Base-by-base conservation (phyloP, 805 yeast species). In the Ogataea henricii region DNA sequence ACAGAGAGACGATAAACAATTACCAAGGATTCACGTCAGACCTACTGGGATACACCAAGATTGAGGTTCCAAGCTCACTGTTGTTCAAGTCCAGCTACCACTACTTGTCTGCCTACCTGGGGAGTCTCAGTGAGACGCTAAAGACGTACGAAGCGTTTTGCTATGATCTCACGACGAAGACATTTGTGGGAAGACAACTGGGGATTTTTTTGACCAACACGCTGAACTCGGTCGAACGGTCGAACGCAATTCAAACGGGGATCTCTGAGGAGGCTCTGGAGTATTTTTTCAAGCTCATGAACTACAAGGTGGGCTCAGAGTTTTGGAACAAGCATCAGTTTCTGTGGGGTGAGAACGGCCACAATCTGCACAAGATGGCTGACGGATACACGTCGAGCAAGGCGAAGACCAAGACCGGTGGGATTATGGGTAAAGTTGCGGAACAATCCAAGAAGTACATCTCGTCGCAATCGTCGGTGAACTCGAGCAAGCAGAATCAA, bases 201-300 rank as follows among this genome's bases (percentile, higher is more conserved):
- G 85, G 84, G 7, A 73, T 73, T 0, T 76, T 78, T 48, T 52
- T 81, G 44, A 69, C 76, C 7, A 78, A 75, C 50, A 76, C 82
- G 0, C 72, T 77, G 51, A 79, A 77, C 51, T 73, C 79, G 32
- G 62, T 74, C 41, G 71, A 69, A 32, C 75, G 79, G 47, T 75
- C 81, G n/a, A 77, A 76, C 54, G 72, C 66, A 38, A 64, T 80
- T 9, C 73, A 77, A 35, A 70, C 71, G 43, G 66, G 74, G 18
- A 66, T 80, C 8, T 65, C 75, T 50, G 82, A 77, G 56, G 76
- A 73, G 55, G 76, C 76, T 6, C 60, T 80, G 8, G 74, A 71
- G 41, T 62, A 72, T 32, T 75, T 80, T 12, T 71, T 78, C 52
- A 64, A 71, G 42, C 77, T 75, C 39, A 62, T 76, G 38, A 72